Evolutionary conservation across 306 rosid genomes (phyloP), one percentile per base, ranked within the genome.

Genomic region (Quercus variabilis): DNA sequence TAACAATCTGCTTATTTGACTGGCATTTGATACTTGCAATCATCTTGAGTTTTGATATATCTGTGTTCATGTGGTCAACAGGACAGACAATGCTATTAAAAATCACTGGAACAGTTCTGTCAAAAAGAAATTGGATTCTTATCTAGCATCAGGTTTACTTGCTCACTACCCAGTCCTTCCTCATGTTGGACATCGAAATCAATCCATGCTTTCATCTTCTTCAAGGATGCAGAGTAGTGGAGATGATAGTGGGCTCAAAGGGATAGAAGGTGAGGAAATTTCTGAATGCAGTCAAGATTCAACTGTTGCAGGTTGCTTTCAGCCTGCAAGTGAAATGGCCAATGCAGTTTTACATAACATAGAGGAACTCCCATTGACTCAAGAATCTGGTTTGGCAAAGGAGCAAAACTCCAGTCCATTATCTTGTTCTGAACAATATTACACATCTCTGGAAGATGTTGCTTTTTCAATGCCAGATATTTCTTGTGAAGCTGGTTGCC

Each of bases 81-180:
- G 99, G 94, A 90, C 99, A 78, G 99, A 96, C 92, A 96, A 96
- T 85, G 84, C 99, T 69, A 96, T 96, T 87, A 96, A 96, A 90
- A 96, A 96, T 74, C 99, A 96, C 80, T 96, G 99, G 99, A 93
- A 96, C 84, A 96, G 99, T 87, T 96, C 99, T 79, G 99, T 96
- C 15, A 96, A 92, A 79, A 96, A 96, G 86, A 96, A 96, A 88
- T 83, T 96, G 90, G 99, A 96, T 85, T 93, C 98, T 69, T 96
- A 96, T 90, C 87, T 93, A 87, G 91, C 96, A 14, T 91, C 99
- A 0, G 99, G 99, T 81, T 84, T 96, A 81, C 94, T 96, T 35
- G 55, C 85, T 74, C 94, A 86, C 88, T 83, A 79, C 57, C 94
- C 89, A 79, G 85, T 77, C 74, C 71, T 85, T 77, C 97, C 92